Base-by-base conservation (phyloP, 192 early-diverging fungal genomes). In the Gonapodya sp. region DNA sequence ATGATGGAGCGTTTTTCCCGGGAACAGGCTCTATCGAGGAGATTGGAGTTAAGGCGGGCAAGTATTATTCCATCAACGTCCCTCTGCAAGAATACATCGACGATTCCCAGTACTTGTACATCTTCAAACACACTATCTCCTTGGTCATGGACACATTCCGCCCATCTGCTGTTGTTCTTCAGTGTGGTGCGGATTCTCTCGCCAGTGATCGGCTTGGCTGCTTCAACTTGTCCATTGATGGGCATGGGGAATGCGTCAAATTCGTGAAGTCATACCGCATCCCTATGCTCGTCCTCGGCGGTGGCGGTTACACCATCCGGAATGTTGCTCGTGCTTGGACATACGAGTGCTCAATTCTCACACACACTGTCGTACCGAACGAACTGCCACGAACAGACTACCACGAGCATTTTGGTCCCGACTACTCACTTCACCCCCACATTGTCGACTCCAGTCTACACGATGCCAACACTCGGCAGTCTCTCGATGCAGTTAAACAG, bases 221-320 rank as follows among this genome's bases (percentile, higher is more conserved):
- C 81, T 99, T 99, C 87, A 98, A 98, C 82, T 86, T 99, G 31
- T 94, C 93, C 34, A 96, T 98, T 89, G 87, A 91, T 30, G 97
- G 97, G 0, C 97, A 99, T 79, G 97, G 95, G 31, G 91, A 92
- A 79, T 99, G 97, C 83, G 96, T 98, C 1, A 89, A 91, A 75
- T 98, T 95, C 87, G 92, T 98, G 81, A 96, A 96, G 75, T 88
- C 85, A 8, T 95, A 97, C 84, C 93, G 94, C 78, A 83, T 99
- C 31, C 97, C 97, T 32, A 90, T 97, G 88, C 84, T 99, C 32
- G 93, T 97, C 35, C 86, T 99, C 0, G 97, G 97, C 32, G 97
- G 97, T n/a, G 97, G 97, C 32, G 97, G 97, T 16, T 99, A 99
- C 83, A 99, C 97, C 0, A 96, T 99, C 84, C 91, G 96, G 32